Base-by-base conservation (phyloP, 108 stramenopile genomes). In the Pelagomonas calceolata region DNA sequence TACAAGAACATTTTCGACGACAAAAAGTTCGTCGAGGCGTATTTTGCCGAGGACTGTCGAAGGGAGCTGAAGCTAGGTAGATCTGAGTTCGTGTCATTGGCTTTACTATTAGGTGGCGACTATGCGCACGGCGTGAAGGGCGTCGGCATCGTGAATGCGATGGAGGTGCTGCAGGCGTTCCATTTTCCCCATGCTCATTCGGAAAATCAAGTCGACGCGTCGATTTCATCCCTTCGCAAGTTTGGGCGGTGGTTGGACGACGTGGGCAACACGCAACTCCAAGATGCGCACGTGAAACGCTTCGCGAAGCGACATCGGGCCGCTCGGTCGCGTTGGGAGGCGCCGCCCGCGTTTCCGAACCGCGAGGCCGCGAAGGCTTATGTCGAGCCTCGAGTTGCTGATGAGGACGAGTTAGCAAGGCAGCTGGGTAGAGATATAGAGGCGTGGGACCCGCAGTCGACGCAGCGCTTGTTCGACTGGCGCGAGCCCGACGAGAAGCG, bases 1-100 rank as follows among this genome's bases (percentile, higher is more conserved):
- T 97, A 94, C 82, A 91, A 89, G 79, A 97, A 99, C 73, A 95
- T 98, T 35, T 99, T 99, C 78, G 88, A 95, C 65, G 94, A 98
- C 34, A 75, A 86, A 68, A 94, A 94, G 73, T 98, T 82, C 71
- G 97, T 95, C 29, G 97, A 99, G 76, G 93, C 82, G 0, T 99
- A 98, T 76, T 71, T 75, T 64, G 84, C 93, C 26, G 75, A 67
- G 9, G 98, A 98, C 81, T 84, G 88, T 0, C 70, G 88, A 66
- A 77, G 72, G 65, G 96, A 98, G 46, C 83, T 99, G 68, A 91
- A 86, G 45, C 72, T 99, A 26, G 82, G 79, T 17, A 83, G 85
- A 29, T 81, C 91, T 65, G 84, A 92, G 30, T 70, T 97, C 35
- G 78, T 97, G 18, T 88, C 94, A 0, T 71, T 97, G 31, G 97